phyloP scores from a whole-genome alignment of 805 yeast species.

The Metschnikowia chrysomelidarum region DNA sequence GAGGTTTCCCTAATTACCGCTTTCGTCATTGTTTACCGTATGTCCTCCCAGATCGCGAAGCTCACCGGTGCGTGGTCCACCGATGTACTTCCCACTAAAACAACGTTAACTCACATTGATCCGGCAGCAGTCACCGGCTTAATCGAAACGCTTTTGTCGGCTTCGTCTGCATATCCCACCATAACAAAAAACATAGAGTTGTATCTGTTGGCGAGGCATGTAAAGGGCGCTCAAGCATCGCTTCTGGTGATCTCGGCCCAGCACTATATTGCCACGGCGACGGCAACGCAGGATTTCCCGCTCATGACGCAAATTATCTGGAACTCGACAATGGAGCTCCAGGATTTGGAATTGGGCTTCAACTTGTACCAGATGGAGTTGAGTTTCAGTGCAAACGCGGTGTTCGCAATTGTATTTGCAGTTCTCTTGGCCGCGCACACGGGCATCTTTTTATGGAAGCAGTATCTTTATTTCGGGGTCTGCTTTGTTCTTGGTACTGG shows the following conservation, averaged over 20 bases:
- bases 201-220: constrained; percentile 16
- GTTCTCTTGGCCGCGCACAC: constrained; percentile 15
- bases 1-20: too few species aligned
- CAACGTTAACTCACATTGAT: constrained; percentile 19
- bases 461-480: constrained; percentile 64
- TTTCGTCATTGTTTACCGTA: not conserved
- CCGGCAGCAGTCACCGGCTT: constrained; percentile 16
- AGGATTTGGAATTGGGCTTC: constrained; percentile 21
- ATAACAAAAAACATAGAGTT: constrained; percentile 17
- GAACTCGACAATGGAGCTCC: constrained; percentile 22
- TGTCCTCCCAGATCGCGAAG: constrained; percentile 12
- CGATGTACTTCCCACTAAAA: constrained; percentile 18
- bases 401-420: constrained; percentile 18
- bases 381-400: constrained; percentile 13
- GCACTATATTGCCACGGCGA: constrained; percentile 23
- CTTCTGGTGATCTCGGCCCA: constrained; percentile 21
- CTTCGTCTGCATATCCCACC: constrained; percentile 16
- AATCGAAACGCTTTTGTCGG: constrained; percentile 13
- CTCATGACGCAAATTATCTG: constrained; percentile 18
- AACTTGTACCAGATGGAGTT: constrained; percentile 20
- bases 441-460: constrained; percentile 38
- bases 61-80: constrained; percentile 21
- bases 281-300: constrained; percentile 21
- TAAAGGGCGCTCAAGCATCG: constrained; percentile 23
- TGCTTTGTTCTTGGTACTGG: constrained; percentile 55